Evolutionary conservation across 2,329 filamentous ascomycete species (phyloP), one percentile per base, ranked within the genome.

Genomic region (Chrysosphaeria jannelii): DNA sequence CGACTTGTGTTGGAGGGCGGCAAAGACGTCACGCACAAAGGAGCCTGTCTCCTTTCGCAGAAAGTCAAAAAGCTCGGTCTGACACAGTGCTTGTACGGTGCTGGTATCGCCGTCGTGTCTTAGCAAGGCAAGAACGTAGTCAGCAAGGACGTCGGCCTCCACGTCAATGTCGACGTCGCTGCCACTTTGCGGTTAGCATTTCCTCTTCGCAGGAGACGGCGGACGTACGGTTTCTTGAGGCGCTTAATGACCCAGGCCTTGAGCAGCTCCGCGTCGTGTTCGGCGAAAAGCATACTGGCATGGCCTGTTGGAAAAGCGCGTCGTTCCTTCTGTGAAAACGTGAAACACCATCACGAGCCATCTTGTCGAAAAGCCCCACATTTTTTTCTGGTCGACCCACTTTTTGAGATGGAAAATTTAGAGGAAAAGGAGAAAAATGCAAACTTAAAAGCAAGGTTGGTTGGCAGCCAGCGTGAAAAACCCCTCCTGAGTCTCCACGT

Each of bases 141-240:
- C 74, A 22, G 71, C 72, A 3, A 85, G 61, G 5, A 81, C 70
- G 36, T 78, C 72, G 15, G 66, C 59, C 39, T 85, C 74, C 22
- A 81, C 70, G 36, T 78, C 72, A 19, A 64, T 59, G 38, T 81
- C 74, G n/a, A n/a, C n/a, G n/a, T n/a, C n/a, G n/a, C n/a, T n/a
- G n/a, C n/a, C n/a, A n/a, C n/a, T n/a, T n/a, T n/a, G n/a, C 23
- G 70, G 71, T 36, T 79, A 71, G 14, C 69, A 74, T 25, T 70
- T 75, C 16, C 7, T 18, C 16, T 18, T 18, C 7, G 7, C 16
- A 20, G 21, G 30, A 13, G 6, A 19, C n/a, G n/a, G n/a, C n/a
- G n/a, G n/a, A 47, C 64, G 25, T 44, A 72, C 67, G 67, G 71
- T 37, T 69, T 62, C 39, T 74, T 69, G 25, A 79, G 57, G 30